A percentile compares a stretch with the other conserved stretches of the same genome.
Conservation (phyloP, 2,329 filamentous ascomycete genomes). For the Zymoseptoria pseudotritici region DNA sequence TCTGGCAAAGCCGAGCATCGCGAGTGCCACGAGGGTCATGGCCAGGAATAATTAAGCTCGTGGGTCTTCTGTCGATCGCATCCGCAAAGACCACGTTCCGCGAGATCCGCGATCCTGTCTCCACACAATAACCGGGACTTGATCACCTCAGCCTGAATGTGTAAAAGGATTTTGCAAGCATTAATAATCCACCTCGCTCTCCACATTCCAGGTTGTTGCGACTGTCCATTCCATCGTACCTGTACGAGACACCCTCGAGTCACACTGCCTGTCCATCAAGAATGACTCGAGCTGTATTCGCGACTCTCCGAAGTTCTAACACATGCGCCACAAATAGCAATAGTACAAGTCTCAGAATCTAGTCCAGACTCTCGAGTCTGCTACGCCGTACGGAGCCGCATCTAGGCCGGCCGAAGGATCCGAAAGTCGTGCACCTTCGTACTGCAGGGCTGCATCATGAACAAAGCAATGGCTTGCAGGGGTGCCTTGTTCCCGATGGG, state of each 20-base stretch:
- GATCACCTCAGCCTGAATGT: neutral
- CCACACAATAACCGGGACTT: neutral
- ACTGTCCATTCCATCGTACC: neutral
- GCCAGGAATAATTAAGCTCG: neutral
- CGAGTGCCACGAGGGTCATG: neutral
- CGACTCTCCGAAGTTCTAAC: neutral
- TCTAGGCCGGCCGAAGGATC: neutral
- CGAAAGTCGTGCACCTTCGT: neutral
- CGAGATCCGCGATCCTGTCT: neutral
- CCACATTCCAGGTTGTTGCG: neutral
- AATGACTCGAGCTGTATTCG: neutral
- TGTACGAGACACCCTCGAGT: neutral
- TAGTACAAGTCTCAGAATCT: neutral
- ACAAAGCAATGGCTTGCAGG: neutral
- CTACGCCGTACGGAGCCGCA: neutral
- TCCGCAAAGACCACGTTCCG: neutral
- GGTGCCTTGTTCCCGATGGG: neutral
- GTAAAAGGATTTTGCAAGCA: neutral
- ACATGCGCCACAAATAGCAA: neutral
- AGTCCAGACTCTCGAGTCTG: neutral
- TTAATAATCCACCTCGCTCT: neutral
- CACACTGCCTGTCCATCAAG: neutral
- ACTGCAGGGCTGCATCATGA: neutral
- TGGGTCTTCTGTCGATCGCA: neutral
- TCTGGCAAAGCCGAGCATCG: neutral